Evolutionary conservation across 176 grass and related monocot genomes (phyloP).

Genomic region (Secale cereale): DNA sequence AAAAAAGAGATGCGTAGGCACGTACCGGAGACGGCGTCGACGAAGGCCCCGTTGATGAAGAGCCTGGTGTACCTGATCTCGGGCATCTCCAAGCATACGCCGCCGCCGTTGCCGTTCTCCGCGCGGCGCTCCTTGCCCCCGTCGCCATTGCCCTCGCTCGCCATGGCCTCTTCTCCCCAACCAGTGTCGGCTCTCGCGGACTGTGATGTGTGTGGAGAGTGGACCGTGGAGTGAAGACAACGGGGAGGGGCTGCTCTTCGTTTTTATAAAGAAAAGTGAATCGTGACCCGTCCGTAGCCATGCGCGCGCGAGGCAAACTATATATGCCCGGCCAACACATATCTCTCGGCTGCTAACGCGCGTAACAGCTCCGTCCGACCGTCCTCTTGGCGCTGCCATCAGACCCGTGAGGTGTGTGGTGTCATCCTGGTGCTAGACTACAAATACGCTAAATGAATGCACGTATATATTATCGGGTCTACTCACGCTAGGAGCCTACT

Average conservation of each 20-base stretch:
- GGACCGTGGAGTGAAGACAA: too few relatives aligned
- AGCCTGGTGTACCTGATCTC: conserved; percentile 62
- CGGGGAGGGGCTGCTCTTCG: too few relatives aligned
- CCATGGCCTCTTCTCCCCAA: background rate
- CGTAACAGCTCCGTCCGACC: too few relatives aligned
- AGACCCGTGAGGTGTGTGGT: background rate
- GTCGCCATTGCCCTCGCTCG: background rate
- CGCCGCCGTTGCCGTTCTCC: background rate
- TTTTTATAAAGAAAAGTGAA: background rate
- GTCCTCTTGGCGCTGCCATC: background rate
- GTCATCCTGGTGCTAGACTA: background rate
- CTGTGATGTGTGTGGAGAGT: background rate
- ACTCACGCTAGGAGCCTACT: too few relatives aligned
- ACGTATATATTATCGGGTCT: too few relatives aligned
- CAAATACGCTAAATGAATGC: too few relatives aligned
- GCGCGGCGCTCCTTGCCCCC: too few relatives aligned
- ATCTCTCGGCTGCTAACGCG: too few relatives aligned
- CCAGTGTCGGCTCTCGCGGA: background rate
- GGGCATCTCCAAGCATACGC: conserved; percentile 7
- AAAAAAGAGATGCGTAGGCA: background rate
- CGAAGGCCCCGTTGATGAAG: conserved; percentile 64
- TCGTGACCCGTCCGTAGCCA: background rate
- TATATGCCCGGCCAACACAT: background rate
- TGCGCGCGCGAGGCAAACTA: too few relatives aligned
- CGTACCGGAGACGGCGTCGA: conserved; percentile 54